Base-by-base conservation (phyloP, 2,329 filamentous ascomycete genomes). In the Phialemonium atrogriseum region DNA sequence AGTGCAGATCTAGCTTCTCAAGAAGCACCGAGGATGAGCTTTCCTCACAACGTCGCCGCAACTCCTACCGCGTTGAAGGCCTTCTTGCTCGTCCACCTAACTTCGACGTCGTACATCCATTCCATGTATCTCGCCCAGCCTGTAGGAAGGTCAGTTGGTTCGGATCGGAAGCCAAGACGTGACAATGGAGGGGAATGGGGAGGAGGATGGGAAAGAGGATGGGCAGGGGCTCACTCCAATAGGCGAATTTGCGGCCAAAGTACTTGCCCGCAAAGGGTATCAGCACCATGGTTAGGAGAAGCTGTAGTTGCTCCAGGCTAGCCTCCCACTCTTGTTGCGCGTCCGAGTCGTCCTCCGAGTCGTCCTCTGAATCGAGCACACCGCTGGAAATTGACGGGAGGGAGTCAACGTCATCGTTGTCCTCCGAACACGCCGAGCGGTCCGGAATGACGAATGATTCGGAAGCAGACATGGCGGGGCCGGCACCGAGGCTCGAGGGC, bases 301-400 rank as follows among this genome's bases (percentile, higher is more conserved):
- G 68, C 63, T 98, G 87, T 38, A 98, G 62, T 62, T 98, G 91
- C 58, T 95, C 85, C 41, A 98, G 64, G 48, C 84, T 94, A 49
- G 88, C 84, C 48, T 89, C 82, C 91, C 91, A 98, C 61, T 98
- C 89, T 39, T 75, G 74, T 58, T 98, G 89, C 8, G 91, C 91
- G 53, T 96, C 89, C 23, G 83, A 86, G 38, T 81, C 67, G 38
- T 69, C 66, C 30, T 81, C 75, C 19, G 64, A 66, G 43, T 66
- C 66, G 30, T 62, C 47, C 21, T 80, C 76, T 30, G 69, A 70
- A 24, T 49, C 48, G 33, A 61, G 59, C 28, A 62, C 58, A 38
- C 62, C 59, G 41, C 66, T 73, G 12, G 70, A 70, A 28, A 69
- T 62, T 33, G 78, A 81, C 14, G 77, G 75, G 14, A 82, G 66